A percentile compares a stretch with the other conserved stretches of the same genome.
These are phyloP conservation scores for Bocquillonia castaneifolia DNA, from an alignment of 441 rosid species.

Conservation along the genomic window DNA sequence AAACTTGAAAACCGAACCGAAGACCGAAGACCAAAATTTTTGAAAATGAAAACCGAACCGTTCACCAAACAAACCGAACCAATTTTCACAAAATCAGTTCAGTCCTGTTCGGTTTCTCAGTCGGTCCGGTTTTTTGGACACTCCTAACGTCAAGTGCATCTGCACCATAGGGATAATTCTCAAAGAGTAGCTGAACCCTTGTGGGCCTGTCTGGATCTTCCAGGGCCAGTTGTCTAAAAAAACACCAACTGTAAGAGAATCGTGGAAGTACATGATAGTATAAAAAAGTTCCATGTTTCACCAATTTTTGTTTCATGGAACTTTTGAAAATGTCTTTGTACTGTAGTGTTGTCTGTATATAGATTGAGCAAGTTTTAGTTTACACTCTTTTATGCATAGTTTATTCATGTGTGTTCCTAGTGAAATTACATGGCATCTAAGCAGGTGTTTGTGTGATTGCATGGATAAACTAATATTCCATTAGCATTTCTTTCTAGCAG, in stretches of 20 bases:
- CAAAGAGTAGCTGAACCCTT: slow-evolving; percentile 42
- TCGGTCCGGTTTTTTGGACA: too few species aligned
- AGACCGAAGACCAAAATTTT: too few species aligned
- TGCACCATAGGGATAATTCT: slow-evolving; percentile 63
- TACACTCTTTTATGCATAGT: not conserved
- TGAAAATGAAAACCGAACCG: too few species aligned
- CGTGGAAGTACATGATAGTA: not conserved
- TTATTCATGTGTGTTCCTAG: not conserved
- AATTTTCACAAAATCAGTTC: too few species aligned
- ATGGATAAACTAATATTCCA: not conserved
- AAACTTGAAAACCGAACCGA: too few species aligned
- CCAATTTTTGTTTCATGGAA: not conserved
- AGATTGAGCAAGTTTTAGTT: not conserved
- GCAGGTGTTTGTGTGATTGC: not conserved
- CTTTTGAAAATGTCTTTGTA: not conserved
- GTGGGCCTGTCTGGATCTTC: slow-evolving; percentile 34
- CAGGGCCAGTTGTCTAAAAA: slow-evolving; percentile 49
- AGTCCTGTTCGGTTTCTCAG: too few species aligned
- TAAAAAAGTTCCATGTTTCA: not conserved
- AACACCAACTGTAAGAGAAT: slow-evolving; percentile 8
- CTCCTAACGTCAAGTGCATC: too few species aligned
- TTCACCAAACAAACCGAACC: too few species aligned
- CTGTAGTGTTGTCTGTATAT: not conserved
- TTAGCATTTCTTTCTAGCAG: not conserved
- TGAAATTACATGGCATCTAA: not conserved